Evolutionary conservation across 2,329 filamentous ascomycete species (phyloP).

Genomic region (Penicillium hordei): DNA sequence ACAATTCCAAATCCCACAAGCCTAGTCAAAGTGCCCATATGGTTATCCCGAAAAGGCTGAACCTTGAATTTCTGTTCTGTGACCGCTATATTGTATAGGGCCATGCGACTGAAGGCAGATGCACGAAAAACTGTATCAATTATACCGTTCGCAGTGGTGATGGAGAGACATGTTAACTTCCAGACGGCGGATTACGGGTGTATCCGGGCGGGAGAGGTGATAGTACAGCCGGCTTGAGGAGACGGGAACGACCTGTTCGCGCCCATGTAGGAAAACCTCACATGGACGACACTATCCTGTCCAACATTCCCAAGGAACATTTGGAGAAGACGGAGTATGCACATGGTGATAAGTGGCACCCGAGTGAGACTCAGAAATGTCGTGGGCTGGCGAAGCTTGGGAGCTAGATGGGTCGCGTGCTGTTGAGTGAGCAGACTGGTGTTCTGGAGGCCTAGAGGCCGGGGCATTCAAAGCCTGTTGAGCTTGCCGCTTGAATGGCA

Average conservation of each 20-base stretch:
- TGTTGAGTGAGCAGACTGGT: constrained; percentile 56
- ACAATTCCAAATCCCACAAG: background rate
- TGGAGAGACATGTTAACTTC: constrained; percentile 57
- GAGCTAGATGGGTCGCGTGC: constrained; percentile 50
- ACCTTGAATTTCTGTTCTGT: constrained; percentile 53
- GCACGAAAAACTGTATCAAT: constrained; percentile 42
- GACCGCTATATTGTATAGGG: constrained; percentile 60
- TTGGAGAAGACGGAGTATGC: constrained; percentile 55
- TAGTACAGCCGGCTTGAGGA: constrained; percentile 63
- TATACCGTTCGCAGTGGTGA: constrained; percentile 61
- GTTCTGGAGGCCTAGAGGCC: constrained; percentile 50
- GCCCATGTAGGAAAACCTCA: constrained; percentile 56
- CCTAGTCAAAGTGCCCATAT: constrained; percentile 21
- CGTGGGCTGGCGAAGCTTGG: constrained; percentile 53
- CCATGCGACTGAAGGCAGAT: constrained; percentile 50
- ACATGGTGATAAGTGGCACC: constrained; percentile 58
- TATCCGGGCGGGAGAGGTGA: constrained; percentile 57
- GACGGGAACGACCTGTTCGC: constrained; percentile 57
- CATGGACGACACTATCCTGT: constrained; percentile 52
- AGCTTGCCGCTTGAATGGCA: constrained; percentile 31
- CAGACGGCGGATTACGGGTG: constrained; percentile 59
- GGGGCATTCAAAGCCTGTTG: constrained; percentile 51
- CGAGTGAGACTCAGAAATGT: constrained; percentile 53
- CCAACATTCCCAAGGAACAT: constrained; percentile 55
- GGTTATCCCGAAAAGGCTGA: constrained; percentile 19